These are phyloP conservation scores for Coemansia sp. DNA, from an alignment of 192 early-diverging fungal genomes.

Conservation along the genomic window DNA sequence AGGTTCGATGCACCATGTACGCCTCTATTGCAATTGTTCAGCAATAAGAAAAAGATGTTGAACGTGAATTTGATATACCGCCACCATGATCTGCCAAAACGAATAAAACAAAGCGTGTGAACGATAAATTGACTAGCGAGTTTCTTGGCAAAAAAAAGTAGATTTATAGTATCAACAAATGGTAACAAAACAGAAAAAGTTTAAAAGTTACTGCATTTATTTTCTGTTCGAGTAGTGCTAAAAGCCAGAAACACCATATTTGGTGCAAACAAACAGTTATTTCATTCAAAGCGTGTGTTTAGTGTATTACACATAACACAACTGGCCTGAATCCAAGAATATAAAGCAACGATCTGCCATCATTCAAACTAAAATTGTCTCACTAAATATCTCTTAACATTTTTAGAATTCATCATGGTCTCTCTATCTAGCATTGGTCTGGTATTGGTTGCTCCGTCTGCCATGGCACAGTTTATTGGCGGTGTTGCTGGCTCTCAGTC, in stretches of 20 bases:
- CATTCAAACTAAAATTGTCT: not conserved
- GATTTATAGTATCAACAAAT: no score
- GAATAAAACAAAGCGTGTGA: not conserved
- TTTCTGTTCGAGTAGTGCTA: no score
- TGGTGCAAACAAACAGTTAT: no score
- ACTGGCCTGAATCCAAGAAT: not conserved
- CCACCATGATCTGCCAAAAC: not conserved
- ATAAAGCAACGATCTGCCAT: not conserved
- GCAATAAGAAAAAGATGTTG: not conserved
- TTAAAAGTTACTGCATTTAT: no score
- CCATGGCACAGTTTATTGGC: constrained; percentile 34
- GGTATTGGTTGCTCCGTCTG: constrained; percentile 18
- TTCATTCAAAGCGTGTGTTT: no score
- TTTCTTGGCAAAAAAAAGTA: no score
- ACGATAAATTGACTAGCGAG: not conserved
- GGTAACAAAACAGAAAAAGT: no score
- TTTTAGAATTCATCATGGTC: constrained; percentile 26
- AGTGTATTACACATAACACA: no score
- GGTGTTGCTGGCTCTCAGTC: constrained; percentile 31
- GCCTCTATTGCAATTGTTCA: not conserved
- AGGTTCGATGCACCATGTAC: not conserved
- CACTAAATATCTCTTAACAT: not conserved
- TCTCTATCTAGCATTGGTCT: constrained; percentile 28
- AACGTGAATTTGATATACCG: not conserved
- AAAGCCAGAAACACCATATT: no score